A percentile compares a stretch with the other conserved stretches of the same genome.
These are phyloP conservation scores for Ascochyta rabiei DNA, from an alignment of 2,329 filamentous ascomycete species.

Conservation along the genomic window DNA sequence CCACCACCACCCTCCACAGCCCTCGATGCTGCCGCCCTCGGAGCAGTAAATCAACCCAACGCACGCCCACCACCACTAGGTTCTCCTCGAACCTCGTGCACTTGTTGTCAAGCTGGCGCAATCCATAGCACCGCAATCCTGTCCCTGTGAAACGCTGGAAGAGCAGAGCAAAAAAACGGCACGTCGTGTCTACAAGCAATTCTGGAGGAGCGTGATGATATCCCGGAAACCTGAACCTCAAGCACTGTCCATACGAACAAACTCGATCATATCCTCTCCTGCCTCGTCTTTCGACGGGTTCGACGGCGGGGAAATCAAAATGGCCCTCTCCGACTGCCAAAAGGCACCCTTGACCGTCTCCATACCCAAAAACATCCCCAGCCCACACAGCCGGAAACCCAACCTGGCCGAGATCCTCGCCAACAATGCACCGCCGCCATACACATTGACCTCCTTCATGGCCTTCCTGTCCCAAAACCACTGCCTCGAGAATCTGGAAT, in stretches of 20 bases:
- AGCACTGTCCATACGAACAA: constrained; percentile 40
- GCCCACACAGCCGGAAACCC: constrained; percentile 66
- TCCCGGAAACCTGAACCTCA: constrained; percentile 38
- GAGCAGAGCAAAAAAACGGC: constrained; percentile 41
- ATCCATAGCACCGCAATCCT: constrained; percentile 38
- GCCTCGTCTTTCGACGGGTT: constrained; percentile 38
- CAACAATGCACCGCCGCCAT: constrained; percentile 84
- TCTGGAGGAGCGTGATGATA: constrained; percentile 48
- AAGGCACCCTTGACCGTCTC: constrained; percentile 57
- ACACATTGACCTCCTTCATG: constrained; percentile 92
- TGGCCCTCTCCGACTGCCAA: constrained; percentile 56
- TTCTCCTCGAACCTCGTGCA: constrained; percentile 44
- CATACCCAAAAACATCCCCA: constrained; percentile 51
- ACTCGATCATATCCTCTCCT: constrained; percentile 44
- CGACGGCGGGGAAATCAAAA: constrained; percentile 55
- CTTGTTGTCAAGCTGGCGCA: constrained; percentile 48
- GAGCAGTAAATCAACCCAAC: constrained; percentile 28
- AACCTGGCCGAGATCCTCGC: constrained; percentile 86
- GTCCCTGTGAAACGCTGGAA: constrained; percentile 43
- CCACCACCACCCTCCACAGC: constrained; percentile 7
- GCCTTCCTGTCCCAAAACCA: constrained; percentile 96
- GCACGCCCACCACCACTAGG: constrained; percentile 30
- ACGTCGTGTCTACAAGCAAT: constrained; percentile 45
- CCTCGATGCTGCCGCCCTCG: constrained; percentile 38
- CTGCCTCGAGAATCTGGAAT: constrained; percentile 94